A percentile compares a stretch with the other conserved stretches of the same genome.
phyloP scores from a whole-genome alignment of 2,329 filamentous ascomycete genomes.

The Verticillium klebahnii region DNA sequence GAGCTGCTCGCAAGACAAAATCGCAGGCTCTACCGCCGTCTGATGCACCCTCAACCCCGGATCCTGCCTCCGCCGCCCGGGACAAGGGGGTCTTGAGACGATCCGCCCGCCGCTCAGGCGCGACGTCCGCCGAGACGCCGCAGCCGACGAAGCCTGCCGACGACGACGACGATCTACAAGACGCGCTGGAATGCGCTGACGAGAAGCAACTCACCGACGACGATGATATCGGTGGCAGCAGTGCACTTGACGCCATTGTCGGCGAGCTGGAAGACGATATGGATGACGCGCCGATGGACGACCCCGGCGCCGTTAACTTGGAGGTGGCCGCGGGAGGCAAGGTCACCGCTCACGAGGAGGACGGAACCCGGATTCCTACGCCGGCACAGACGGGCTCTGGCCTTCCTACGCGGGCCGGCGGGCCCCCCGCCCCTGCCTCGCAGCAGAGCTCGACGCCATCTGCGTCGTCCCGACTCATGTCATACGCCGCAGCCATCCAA shows the following conservation, averaged over 20 bases:
- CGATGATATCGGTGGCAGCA: slow-evolving; percentile 60
- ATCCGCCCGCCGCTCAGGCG: slow-evolving; percentile 56
- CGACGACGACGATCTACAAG: slow-evolving; percentile 58
- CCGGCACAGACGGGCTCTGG: slow-evolving; percentile 55
- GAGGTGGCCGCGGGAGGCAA: slow-evolving; percentile 84
- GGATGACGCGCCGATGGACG: slow-evolving; percentile 64
- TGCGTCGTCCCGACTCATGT: slow-evolving; percentile 59
- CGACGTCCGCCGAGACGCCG: slow-evolving; percentile 43
- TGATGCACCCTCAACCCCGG: slow-evolving; percentile 35
- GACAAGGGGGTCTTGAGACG: slow-evolving; percentile 59
- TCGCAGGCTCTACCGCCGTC: slow-evolving; percentile 37
- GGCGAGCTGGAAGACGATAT: slow-evolving; percentile 85
- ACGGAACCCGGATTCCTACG: slow-evolving; percentile 81
- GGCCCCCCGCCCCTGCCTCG: slow-evolving; percentile 31
- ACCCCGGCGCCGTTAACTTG: slow-evolving; percentile 85
- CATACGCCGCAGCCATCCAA: slow-evolving; percentile 81
- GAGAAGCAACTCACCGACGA: slow-evolving; percentile 78
- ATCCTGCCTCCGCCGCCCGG: slow-evolving; percentile 42
- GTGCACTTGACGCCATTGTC: slow-evolving; percentile 79
- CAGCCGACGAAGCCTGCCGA: slow-evolving; percentile 46
- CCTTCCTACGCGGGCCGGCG: slow-evolving; percentile 33
- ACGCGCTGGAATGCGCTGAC: slow-evolving; percentile 85
- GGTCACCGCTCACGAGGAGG: slow-evolving; percentile 86
- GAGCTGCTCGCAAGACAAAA: slow-evolving; percentile 40
- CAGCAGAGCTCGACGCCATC: slow-evolving; percentile 44